Evolutionary conservation across 192 early-diverging fungal genomes (phyloP), one percentile per base, ranked within the genome.

Genomic region (Backusella macrospora): DNA sequence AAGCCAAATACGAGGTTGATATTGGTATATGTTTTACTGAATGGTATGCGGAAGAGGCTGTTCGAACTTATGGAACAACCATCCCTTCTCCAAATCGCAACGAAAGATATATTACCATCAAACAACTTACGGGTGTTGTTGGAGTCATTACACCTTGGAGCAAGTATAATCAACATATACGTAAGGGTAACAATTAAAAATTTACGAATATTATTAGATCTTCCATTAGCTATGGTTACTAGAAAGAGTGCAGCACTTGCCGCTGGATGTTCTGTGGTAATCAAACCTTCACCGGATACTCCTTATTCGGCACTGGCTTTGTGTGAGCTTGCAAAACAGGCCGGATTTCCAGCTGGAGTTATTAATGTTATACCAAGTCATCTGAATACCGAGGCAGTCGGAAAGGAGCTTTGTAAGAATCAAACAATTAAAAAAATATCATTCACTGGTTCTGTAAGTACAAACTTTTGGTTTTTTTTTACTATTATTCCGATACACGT

Each of bases 1-100:
- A 93, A 52, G 86, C 91, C 8, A 23, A 45, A 13, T 86, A 86
- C 15, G 91, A 93, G 71, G 78, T 93, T 15, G 59, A 65, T 2
- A 92, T 92, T 75, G 90, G 87, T 14, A 82, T 87, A 13, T 82
- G 83, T 23, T 96, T 91, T 72, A 83, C 93, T 62, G 89, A 92
- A 73, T 96, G 93, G 93, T 95, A 93, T 74, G 82, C 91, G n/a
- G 93, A 95, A 67, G 95, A 96, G 73, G 91, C 94, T 39, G 89
- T 91, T 47, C 84, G 94, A 46, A 71, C 80, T 3, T 91, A 93
- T 64, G 96, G 96, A 55, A 92, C 92, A 55, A 78, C 92, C 5
- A 85, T 97, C n/a, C 92, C 92, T 39, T 84, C 88, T 21, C 80
- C 85, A n/a, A 74, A 77, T 13, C 65, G 65, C 15, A 70, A 72